Base-by-base conservation (phyloP, 495 filamentous ascomycete species). In the Talaromyces trachyspermus region DNA sequence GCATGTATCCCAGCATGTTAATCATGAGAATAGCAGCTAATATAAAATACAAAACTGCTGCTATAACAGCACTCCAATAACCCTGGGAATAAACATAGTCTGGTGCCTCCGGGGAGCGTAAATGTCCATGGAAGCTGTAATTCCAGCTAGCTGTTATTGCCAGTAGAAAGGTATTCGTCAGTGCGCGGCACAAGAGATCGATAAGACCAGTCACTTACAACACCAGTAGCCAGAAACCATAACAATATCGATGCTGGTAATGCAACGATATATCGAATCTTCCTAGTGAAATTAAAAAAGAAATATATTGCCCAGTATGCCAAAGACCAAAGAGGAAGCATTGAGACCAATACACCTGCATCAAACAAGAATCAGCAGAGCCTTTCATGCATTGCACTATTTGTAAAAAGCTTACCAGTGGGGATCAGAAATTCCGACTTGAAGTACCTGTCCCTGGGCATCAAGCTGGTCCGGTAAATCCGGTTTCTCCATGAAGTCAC, bases 271-370 rank as follows among this genome's bases (percentile, higher is more conserved):
- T 95, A 95, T 19, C 86, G 76, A 7, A 95, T 72, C 4, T 79
- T 70, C 37, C 77, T 74, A 4, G 89, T 88, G 72, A 96, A 95
- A 64, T 95, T 95, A 48, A 84, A 74, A 1, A 89, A 89, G 67
- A 51, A 85, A 81, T 3, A 86, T 44, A 56, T 90, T 88, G 4
- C 85, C 85, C 2, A 76, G 59, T 20, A 88, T 75, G 5, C 84
- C 85, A 44, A 69, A 80, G 5, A 71, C 75, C 5, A 89, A 70
- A 12, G 82, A 86, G 10, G 76, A 61, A 2, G 74, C 81, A 61
- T 89, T 89, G n/a, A 82, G 52, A 6, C 68, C 66, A 48, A 77
- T 66, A 42, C 60, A 62, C 69, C 69, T 71, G 29, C 18, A 10
- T 52, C 5, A 19, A 17, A 46, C 8, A 29, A 12, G 4, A 17